Evolutionary conservation across 208 protist genomes (phyloP).

Genomic region (Acanthamoeba lenticulata): DNA sequence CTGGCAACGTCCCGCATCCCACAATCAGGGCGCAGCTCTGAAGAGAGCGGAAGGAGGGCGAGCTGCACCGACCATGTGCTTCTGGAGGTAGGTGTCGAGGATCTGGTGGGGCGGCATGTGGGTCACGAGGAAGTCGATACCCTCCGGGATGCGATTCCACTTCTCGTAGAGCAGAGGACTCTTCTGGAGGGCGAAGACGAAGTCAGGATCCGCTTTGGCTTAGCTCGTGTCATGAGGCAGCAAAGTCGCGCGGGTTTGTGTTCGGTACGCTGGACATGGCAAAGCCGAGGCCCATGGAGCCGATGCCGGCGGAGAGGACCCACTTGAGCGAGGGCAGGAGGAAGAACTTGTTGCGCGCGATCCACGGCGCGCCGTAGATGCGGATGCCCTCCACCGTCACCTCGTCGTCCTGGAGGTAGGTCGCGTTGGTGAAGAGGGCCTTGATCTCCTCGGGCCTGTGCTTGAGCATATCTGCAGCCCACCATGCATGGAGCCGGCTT

Average conservation of each 20-base stretch:
- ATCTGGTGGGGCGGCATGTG: conserved; percentile 44
- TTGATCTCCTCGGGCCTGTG: neutral
- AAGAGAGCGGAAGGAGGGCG: neutral
- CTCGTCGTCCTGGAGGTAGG: conserved; percentile 43
- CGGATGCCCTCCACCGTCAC: conserved; percentile 27
- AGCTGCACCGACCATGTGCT: neutral
- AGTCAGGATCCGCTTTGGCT: too few species aligned
- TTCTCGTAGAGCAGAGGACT: conserved; percentile 16
- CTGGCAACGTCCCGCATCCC: neutral
- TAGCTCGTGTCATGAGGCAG: neutral
- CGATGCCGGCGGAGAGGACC: conserved; percentile 18
- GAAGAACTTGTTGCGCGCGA: conserved; percentile 14
- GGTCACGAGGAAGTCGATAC: conserved; percentile 46
- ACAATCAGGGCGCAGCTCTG: neutral
- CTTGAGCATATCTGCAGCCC: neutral
- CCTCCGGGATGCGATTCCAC: conserved; percentile 1
- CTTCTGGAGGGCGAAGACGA: neutral
- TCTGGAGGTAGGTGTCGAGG: conserved; percentile 39
- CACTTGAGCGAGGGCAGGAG: conserved; percentile 23
- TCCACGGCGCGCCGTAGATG: neutral
- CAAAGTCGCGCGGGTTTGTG: neutral
- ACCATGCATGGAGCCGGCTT: too few species aligned
- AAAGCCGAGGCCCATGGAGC: conserved; percentile 37
- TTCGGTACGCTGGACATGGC: neutral
- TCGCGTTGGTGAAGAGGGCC: conserved; percentile 47